Conservation (phyloP, 148 eudicot species). For the Nyssa sinensis region DNA sequence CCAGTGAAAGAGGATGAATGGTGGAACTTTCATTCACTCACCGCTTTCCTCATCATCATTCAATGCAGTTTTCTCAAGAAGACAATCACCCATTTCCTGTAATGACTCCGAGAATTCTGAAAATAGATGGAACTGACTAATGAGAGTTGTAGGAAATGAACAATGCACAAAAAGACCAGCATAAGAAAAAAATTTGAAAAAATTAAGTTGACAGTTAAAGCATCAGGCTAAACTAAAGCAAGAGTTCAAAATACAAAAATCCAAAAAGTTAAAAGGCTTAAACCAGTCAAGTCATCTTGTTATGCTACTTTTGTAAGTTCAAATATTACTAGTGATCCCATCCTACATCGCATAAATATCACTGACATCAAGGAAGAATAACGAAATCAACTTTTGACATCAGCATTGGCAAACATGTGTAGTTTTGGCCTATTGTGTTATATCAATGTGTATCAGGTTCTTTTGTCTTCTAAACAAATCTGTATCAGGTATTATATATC, state of each 20-base stretch:
- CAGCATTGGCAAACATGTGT: not conserved
- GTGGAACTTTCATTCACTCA: constrained; percentile 25
- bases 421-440: not conserved
- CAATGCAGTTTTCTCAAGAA: constrained; percentile 87
- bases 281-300: constrained; percentile 1
- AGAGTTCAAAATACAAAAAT: not conserved
- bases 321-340: not conserved
- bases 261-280: not conserved
- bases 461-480: too few species aligned
- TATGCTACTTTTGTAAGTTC: not conserved
- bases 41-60: constrained; percentile 97
- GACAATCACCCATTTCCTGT: constrained; percentile 90
- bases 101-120: constrained; percentile 97
- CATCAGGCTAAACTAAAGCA: too few species aligned
- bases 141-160: not conserved
- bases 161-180: too few species aligned
- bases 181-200: too few species aligned
- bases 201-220: too few species aligned
- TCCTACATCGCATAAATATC: not conserved
- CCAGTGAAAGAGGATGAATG: too few species aligned
- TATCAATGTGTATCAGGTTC: too few species aligned
- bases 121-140: constrained; percentile 7
- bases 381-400: not conserved
- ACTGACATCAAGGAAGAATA: not conserved
- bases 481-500: not conserved